Percentiles rank a stretch among this genome's conserved stretches.
Conservation (phyloP, 2,329 filamentous ascomycete species). For the Pseudogymnoascus sp. region DNA sequence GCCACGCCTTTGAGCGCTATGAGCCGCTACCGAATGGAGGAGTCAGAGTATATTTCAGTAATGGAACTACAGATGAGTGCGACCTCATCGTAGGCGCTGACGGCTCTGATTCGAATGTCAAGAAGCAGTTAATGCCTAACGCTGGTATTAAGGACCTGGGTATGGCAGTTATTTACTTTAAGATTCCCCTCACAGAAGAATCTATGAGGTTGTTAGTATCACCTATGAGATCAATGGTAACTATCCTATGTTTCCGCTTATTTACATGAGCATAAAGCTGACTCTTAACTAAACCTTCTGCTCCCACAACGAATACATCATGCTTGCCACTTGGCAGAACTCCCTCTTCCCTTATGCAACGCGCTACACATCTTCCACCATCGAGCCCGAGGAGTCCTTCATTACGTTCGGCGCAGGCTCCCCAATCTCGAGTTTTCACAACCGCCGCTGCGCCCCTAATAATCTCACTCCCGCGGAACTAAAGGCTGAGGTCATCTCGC, state of each 20-base stretch:
- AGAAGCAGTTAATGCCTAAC: constrained; percentile 32
- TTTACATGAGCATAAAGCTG: constrained; percentile 1
- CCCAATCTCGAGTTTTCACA: constrained; percentile 18
- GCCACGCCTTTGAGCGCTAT: constrained; percentile 11
- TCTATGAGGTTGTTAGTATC: constrained; percentile 17
- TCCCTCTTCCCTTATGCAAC: constrained; percentile 20
- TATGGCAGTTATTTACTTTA: constrained; percentile 25
- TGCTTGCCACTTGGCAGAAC: constrained; percentile 24
- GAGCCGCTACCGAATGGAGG: constrained; percentile 5
- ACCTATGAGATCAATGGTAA: constrained; percentile 19
- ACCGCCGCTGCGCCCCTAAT: constrained; percentile 17
- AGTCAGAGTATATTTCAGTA: constrained; percentile 10
- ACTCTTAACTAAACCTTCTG: constrained; percentile 17
- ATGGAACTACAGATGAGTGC: constrained; percentile 10
- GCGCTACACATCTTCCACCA: constrained; percentile 16
- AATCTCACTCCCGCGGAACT: constrained; percentile 19
- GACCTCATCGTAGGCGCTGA: constrained; percentile 77
- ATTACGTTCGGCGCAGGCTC: constrained; percentile 25
- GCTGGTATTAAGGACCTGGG: constrained; percentile 16
- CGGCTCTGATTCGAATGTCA: constrained; percentile 83
- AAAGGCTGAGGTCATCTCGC: constrained; percentile 19
- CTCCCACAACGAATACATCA: constrained; percentile 23
- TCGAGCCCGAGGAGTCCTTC: constrained; percentile 22
- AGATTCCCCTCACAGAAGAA: constrained; percentile 22
- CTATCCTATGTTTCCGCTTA: neutral